Evolutionary conservation across 768 basidiomycete genomes (phyloP), one percentile per base, ranked within the genome.

Genomic region (Pulveroboletus sp.): DNA sequence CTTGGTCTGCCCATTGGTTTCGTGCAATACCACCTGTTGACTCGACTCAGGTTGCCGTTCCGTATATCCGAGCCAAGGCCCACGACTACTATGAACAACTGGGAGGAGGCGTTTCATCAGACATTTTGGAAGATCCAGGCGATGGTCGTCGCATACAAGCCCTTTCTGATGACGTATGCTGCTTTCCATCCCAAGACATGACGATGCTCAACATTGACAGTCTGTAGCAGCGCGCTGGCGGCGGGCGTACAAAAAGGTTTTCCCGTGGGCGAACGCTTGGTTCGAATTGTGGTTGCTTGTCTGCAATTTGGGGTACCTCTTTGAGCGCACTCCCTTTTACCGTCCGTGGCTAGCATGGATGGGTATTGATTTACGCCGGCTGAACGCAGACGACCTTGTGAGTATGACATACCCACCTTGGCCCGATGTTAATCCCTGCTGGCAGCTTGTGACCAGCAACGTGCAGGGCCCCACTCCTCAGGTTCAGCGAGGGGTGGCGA

Each of bases 291-390:
- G 88, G 81, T 71, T 94, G 46, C 75, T 97, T 7, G 69, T 77
- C 5, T 92, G 82, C 74, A 97, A 97, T 64, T 69, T 97, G 40
- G 82, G 84, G 13, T 98, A 97, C 69, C 75, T 97, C 13, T 97
- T 97, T 61, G 91, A 93, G 53, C 78, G 76, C 66, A 90, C 87
- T 16, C 78, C 85, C 6, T 87, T 83, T 62, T 93, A 95, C 68
- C 80, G 94, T 56, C 94, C 95, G 12, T 98, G 94, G 94, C 71
- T 97, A 42, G 73, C 79, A 20, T 88, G 87, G 86, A 78, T 94
- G 37, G 86, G 90, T 6, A 73, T 95, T 7, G 87, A 91, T 58
- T 68, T 97, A 14, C 83, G 90, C 32, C 79, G 97, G 36, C 73
- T 94, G 46, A 80, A 83, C 24, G 70, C 82, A 20, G 89, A 89